phyloP scores from a whole-genome alignment of 805 yeast genomes.

The Yarrowia osloensis region DNA sequence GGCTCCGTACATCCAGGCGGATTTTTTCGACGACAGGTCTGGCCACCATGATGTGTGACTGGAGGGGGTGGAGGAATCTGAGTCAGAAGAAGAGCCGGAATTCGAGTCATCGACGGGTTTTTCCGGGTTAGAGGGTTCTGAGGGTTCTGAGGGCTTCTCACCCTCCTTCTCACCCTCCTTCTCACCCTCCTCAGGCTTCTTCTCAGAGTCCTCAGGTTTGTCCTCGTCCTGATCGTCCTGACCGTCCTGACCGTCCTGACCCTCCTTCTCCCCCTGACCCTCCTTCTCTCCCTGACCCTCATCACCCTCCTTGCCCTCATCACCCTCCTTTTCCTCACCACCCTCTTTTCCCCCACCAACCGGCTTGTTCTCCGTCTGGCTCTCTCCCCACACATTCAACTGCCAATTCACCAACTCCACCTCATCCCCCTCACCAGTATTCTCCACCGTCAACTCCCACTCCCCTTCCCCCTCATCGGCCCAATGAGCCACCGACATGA shows the following conservation, averaged over 20 bases:
- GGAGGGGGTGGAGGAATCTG: not conserved
- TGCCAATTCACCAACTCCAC: constrained; percentile 66
- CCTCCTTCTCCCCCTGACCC: constrained; percentile 35
- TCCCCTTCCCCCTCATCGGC: constrained; percentile 78
- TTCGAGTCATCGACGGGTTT: constrained; percentile 45
- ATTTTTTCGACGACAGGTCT: constrained; percentile 35
- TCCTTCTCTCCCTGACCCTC: not conserved
- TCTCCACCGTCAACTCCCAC: constrained; percentile 70
- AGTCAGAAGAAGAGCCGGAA: not conserved
- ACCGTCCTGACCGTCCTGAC: constrained; percentile 57
- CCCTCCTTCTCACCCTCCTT: not conserved
- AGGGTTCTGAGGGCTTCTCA: constrained; percentile 41
- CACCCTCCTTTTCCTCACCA: constrained; percentile 58
- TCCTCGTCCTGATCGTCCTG: constrained; percentile 47
- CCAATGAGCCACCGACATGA: constrained; percentile 99
- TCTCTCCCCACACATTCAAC: constrained; percentile 79
- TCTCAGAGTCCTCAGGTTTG: too few relatives aligned
- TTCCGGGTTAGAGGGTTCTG: constrained; percentile 68
- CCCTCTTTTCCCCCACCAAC: constrained; percentile 15
- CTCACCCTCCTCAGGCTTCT: constrained; percentile 66
- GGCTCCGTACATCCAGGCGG: constrained; percentile 43
- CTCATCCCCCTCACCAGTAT: constrained; percentile 38
- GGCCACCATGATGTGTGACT: constrained; percentile 13
- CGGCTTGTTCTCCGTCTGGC: constrained; percentile 50
- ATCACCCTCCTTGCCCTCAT: constrained; percentile 37